Base-by-base conservation (phyloP, 73 alveolate genomes). In the Stentor roeselii region DNA sequence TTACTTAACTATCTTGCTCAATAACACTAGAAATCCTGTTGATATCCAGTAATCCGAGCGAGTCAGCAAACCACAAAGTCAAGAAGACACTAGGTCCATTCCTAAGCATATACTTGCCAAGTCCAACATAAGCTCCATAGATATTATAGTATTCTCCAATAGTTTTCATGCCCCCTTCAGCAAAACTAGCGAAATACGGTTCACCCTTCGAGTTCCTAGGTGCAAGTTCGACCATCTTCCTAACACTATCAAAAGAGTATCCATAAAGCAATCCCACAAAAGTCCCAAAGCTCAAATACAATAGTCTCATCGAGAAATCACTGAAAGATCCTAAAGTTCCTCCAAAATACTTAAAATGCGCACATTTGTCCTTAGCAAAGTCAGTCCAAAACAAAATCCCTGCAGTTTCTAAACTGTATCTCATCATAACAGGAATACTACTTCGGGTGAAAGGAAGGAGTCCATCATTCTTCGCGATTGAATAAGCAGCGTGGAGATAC, bases 201-300 rank as follows among this genome's bases (percentile, higher is more conserved):
- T 76, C 75, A 27, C 84, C 84, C 39, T 76, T 76, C n/a, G 82
- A 37, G 59, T 76, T 76, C 76, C 21, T 15, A 15, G 84, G 84
- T 1, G 39, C 40, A 30, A 21, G n/a, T 76, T 76, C 84, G 39
- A 76, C 84, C 27, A 76, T 14, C 6, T 76, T 15, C 1, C 84
- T 39, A 1, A 76, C 82, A 37, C n/a, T 15, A 21, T 21, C 21
- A 31, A 76, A 37, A 36, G 84, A 67, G 2, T 76, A 39, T 1
- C 84, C 74, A n/a, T 14, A 6, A 2, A 76, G 31, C 36, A 39
- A 15, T 2, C 75, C 84, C 42, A 35, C 14, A 41, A 21, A 37
- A 27, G 39, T 38, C 3, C 75, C 84, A n/a, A 41, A 35, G 39
- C 60, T 37, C 39, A 39, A 15, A 41, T 76, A 39, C 2, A 35